These are phyloP conservation scores for Aspergillus sp. DNA, from an alignment of 2,329 filamentous ascomycete species.

Conservation along the genomic window DNA sequence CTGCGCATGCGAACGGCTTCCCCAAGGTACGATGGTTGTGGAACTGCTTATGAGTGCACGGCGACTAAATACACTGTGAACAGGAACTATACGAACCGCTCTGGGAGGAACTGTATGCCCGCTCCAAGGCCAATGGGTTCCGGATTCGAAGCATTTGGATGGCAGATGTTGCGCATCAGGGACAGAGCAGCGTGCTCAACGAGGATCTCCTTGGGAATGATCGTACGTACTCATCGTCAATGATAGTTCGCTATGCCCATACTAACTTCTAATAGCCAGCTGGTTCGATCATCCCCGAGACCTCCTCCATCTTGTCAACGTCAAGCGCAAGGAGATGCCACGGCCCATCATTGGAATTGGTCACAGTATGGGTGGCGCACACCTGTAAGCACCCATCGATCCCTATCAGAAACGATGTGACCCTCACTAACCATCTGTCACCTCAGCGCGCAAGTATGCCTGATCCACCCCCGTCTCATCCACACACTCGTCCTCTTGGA, in stretches of 20 bases:
- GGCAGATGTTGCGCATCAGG: conserved; percentile 83
- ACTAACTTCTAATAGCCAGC: conserved; percentile 55
- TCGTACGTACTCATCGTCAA: conserved; percentile 53
- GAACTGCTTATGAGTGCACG: conserved; percentile 6
- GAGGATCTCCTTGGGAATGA: conserved; percentile 77
- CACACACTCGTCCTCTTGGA: conserved; percentile 76
- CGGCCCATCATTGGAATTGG: conserved; percentile 81
- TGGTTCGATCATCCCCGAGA: conserved; percentile 88
- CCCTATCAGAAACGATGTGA: not conserved
- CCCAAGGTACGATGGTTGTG: conserved; percentile 63
- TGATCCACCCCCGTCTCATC: conserved; percentile 79
- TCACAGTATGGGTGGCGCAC: conserved; percentile 82
- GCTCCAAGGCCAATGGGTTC: conserved; percentile 59
- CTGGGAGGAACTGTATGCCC: conserved; percentile 75
- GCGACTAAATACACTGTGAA: not conserved
- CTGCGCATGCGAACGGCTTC: conserved; percentile 87
- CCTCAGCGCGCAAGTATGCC: conserved; percentile 60
- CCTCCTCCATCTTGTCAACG: conserved; percentile 79
- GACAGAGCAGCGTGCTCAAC: conserved; percentile 75
- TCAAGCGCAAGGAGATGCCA: conserved; percentile 75
- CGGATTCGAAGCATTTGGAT: conserved; percentile 84
- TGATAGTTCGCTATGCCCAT: not conserved
- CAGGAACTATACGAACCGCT: conserved; percentile 90
- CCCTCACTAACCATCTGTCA: conserved; percentile 3
- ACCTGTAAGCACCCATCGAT: conserved; percentile 49